Base-by-base conservation (phyloP, 208 protist genomes). In the Zelonia costaricensis region DNA sequence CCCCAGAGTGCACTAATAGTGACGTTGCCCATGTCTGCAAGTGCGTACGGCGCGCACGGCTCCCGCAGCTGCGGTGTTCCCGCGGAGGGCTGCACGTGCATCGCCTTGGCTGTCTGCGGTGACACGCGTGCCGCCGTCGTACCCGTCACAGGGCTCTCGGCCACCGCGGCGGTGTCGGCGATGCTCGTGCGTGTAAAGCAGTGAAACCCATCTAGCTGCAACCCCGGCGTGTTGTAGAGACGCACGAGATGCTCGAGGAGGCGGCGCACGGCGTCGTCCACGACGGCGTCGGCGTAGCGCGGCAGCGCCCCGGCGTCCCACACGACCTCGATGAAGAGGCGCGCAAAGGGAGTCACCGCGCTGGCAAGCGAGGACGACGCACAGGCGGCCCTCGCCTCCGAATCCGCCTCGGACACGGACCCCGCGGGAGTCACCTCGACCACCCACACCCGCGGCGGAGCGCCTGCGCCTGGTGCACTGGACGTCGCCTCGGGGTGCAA, bases 261-360 rank as follows among this genome's bases (percentile, higher is more conserved):
- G 25, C 16, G 44, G 10, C 43, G 40, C 43, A 28, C 36, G 6
- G 28, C 25, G 2, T 46, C 42, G 23, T 59, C 55, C 2, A 62
- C 15, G 2, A 40, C 43, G 9, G 15, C 38, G 2, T 18, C 20
- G 5, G 36, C 28, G 30, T 42, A 9, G 1, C 36, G 16, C 12
- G 44, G 16, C 20, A 28, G 2, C 16, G 42, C 10, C 8, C 33
- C 47, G 15, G 5, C 28, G 5, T 40, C 45, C 39, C 52, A 60
- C 15, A 73, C 66, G 2, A 66, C 58, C 22, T 65, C 66, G 4
- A 73, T 3, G 10, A 73, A 66, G n/a, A 73, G 1, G 1, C 48
- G 51, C 18, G 44, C 65, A 28, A 73, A 25, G 5, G 58, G 58
- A 1, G 6, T 22, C n/a, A 73, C 6, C 8, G 42, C 51, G 2